phyloP scores from a whole-genome alignment of 192 early-diverging fungal genomes.

The Coemansia sp. region DNA sequence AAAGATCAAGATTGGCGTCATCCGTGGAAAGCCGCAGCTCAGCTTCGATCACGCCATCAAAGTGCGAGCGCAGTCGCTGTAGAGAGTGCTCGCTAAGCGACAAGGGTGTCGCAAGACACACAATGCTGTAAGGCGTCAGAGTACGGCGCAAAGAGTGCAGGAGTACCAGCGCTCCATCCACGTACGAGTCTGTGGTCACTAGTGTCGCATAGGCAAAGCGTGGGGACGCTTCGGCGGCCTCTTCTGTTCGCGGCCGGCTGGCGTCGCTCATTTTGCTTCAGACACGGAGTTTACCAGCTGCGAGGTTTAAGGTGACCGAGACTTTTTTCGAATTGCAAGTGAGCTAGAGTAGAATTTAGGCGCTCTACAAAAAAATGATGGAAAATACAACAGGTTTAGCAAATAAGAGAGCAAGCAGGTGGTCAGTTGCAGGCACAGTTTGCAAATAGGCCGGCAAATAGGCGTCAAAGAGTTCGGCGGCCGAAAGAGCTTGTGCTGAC shows the following conservation, averaged over 20 bases:
- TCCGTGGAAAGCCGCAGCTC: slow-evolving; percentile 64
- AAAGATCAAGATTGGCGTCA: slow-evolving; percentile 49
- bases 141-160: slow-evolving; percentile 71
- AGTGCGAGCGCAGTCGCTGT: slow-evolving; percentile 58
- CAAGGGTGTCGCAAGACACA: slow-evolving; percentile 67
- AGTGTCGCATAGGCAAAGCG: slow-evolving; percentile 80
- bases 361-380: not conserved
- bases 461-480: not conserved
- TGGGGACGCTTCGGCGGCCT: not conserved
- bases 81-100: slow-evolving; percentile 57
- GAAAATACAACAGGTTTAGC: not conserved
- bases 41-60: slow-evolving; percentile 73
- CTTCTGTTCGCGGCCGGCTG: not conserved
- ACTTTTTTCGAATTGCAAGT: slow-evolving; percentile 1
- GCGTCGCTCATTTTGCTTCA: slow-evolving; percentile 1
- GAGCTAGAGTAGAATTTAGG: slow-evolving; percentile 1
- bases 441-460: not conserved
- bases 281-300: not conserved
- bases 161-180: slow-evolving; percentile 80
- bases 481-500: not conserved
- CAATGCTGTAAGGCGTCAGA: slow-evolving; percentile 62
- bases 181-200: slow-evolving; percentile 82
- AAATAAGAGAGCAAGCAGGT: not conserved
- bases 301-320: not conserved
- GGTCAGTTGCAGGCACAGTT: slow-evolving; percentile 1